These are phyloP conservation scores for Rhodotorula mucilaginosa DNA, from an alignment of 1,284 basidiomycete species.

Conservation along the genomic window DNA sequence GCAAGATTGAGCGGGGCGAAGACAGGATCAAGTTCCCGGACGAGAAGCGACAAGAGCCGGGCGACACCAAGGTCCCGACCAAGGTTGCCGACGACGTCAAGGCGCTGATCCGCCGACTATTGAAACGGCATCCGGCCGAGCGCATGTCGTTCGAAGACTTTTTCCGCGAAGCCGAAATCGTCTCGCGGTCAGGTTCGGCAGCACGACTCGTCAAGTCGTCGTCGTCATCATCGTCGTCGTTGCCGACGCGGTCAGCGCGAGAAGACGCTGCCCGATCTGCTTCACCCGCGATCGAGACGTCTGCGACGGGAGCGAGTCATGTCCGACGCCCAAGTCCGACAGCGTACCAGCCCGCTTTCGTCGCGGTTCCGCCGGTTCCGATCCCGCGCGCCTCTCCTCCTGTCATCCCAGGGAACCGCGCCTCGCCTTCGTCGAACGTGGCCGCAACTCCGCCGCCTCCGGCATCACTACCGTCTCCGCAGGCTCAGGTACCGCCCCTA, in stretches of 20 bases:
- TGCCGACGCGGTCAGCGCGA: conserved; percentile 9
- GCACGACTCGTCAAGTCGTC: conserved; percentile 4
- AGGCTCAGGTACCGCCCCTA: not conserved
- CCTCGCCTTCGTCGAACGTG: conserved; percentile 23
- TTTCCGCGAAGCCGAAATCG: conserved; percentile 60
- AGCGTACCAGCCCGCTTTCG: not conserved
- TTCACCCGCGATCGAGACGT: not conserved
- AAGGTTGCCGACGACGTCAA: conserved; percentile 80
- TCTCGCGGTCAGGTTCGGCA: conserved; percentile 31
- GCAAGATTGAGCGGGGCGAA: conserved; percentile 81
- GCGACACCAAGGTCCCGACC: conserved; percentile 28
- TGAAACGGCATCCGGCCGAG: conserved; percentile 80
- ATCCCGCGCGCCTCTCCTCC: not conserved
- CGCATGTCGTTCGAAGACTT: conserved; percentile 89
- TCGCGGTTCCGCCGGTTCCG: not conserved
- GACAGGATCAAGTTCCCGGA: conserved; percentile 83
- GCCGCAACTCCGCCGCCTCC: conserved; percentile 7
- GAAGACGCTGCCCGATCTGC: conserved; percentile 4
- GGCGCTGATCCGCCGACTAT: conserved; percentile 73
- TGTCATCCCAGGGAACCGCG: conserved; percentile 8
- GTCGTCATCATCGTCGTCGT: conserved; percentile 11
- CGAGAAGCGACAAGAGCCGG: conserved; percentile 54
- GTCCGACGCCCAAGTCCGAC: not conserved
- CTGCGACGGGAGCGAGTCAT: conserved; percentile 12
- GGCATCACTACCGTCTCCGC: not conserved